These are phyloP conservation scores for Amanita phalloides DNA, from an alignment of 768 basidiomycete species.

Conservation along the genomic window DNA sequence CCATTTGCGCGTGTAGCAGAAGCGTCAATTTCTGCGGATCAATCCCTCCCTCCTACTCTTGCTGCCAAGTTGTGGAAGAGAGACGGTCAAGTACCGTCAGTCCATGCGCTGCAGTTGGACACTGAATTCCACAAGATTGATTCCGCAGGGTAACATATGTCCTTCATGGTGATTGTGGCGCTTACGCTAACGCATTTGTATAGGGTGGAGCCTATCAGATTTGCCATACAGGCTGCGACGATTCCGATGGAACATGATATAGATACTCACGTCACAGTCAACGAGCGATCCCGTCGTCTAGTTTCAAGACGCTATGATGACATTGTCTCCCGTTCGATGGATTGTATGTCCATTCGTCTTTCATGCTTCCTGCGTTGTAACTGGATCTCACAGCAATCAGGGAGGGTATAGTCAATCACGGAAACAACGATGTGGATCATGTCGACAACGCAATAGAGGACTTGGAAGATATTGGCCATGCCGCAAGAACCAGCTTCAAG, in stretches of 20 bases:
- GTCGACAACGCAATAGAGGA: not conserved
- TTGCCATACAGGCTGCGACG: conserved; percentile 14
- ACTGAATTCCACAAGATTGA: conserved; percentile 18
- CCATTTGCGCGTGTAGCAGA: conserved; percentile 19
- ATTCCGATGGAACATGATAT: conserved; percentile 13
- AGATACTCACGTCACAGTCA: conserved; percentile 9
- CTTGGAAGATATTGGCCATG: not conserved
- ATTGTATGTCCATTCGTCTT: conserved; percentile 7
- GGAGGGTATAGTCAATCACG: not conserved
- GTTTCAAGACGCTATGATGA: conserved; percentile 15
- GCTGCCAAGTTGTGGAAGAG: conserved; percentile 14
- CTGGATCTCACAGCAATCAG: not conserved
- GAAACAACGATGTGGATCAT: not conserved
- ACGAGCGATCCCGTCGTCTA: not conserved
- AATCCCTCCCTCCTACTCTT: conserved; percentile 19
- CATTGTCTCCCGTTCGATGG: conserved; percentile 18
- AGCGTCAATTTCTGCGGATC: conserved; percentile 24
- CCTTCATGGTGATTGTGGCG: not conserved
- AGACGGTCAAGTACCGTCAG: conserved; percentile 15
- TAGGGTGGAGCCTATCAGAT: conserved; percentile 6
- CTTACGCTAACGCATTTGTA: not conserved
- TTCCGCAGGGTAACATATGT: not conserved
- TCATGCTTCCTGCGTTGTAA: not conserved
- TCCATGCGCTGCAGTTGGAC: conserved; percentile 23
- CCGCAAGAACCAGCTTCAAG: not conserved